phyloP scores from a whole-genome alignment of 768 basidiomycete species.

The Auriscalpium vulgare region DNA sequence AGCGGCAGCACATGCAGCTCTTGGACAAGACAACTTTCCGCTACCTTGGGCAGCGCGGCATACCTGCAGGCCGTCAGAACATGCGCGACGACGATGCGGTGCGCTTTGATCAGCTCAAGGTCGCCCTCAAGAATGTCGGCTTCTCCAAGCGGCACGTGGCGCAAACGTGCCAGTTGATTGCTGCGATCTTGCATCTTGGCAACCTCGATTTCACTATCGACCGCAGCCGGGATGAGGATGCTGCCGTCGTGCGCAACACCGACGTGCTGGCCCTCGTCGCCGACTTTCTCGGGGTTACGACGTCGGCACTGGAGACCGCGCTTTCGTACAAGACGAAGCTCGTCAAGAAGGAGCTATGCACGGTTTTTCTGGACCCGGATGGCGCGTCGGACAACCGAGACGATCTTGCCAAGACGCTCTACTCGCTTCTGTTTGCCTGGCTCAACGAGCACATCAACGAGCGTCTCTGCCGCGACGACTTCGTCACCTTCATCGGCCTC shows the following conservation, averaged over 20 bases:
- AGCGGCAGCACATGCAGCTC: slow-evolving; percentile 81
- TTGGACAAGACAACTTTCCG: slow-evolving; percentile 75
- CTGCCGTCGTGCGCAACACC: slow-evolving; percentile 82
- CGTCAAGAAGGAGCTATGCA: slow-evolving; percentile 94
- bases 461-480: slow-evolving; percentile 90
- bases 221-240: slow-evolving; percentile 78
- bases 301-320: slow-evolving; percentile 64
- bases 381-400: slow-evolving; percentile 90
- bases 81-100: slow-evolving; percentile 74
- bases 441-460: slow-evolving; percentile 95
- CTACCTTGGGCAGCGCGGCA: slow-evolving; percentile 71
- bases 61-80: slow-evolving; percentile 33
- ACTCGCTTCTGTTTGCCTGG: slow-evolving; percentile 93
- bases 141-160: slow-evolving; percentile 93
- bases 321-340: slow-evolving; percentile 90
- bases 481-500: slow-evolving; percentile 83
- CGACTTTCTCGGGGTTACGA: slow-evolving; percentile 82
- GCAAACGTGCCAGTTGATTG: slow-evolving; percentile 89
- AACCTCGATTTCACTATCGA: slow-evolving; percentile 91
- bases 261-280: slow-evolving; percentile 79
- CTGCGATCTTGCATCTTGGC: slow-evolving; percentile 93
- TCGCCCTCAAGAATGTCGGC: slow-evolving; percentile 88
- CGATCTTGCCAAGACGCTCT: slow-evolving; percentile 88
- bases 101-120: slow-evolving; percentile 89
- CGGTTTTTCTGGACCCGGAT: slow-evolving; percentile 91